These are phyloP conservation scores for Dillenia suffruticosa DNA, from an alignment of 164 flowering plant genomes.

Conservation along the genomic window DNA sequence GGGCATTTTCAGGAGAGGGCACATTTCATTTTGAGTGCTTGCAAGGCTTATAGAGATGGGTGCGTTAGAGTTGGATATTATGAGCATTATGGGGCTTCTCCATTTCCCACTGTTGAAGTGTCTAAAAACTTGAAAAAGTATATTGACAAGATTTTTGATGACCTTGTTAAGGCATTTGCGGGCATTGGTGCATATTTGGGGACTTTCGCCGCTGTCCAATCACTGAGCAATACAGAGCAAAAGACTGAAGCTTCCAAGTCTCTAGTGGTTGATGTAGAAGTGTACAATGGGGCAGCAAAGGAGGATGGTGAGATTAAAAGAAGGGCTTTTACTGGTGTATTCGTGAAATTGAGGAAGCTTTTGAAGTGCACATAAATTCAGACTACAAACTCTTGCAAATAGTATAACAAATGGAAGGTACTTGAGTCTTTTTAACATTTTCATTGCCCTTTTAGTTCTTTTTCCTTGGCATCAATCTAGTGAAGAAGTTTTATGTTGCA, in stretches of 20 bases:
- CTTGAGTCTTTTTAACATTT: too few relatives aligned
- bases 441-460: too few relatives aligned
- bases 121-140: conserved; percentile 14
- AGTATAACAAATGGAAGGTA: too few relatives aligned
- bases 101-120: background rate
- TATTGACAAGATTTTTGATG: conserved; percentile 12
- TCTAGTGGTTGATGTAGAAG: too few relatives aligned
- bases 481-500: too few relatives aligned
- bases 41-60: conserved; percentile 12
- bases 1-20: conserved; percentile 21
- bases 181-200: conserved; percentile 15
- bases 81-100: conserved; percentile 1
- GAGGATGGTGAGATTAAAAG: too few relatives aligned
- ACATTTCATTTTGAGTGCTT: conserved; percentile 12
- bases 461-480: too few relatives aligned
- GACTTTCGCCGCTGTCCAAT: conserved; percentile 3
- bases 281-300: too few relatives aligned
- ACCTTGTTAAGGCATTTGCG: conserved; percentile 14
- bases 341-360: too few relatives aligned
- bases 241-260: background rate
- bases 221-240: background rate
- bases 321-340: too few relatives aligned
- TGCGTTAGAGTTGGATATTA: conserved; percentile 5
- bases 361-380: too few relatives aligned
- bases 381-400: too few relatives aligned